These are phyloP conservation scores for Petunia secreta DNA, from an alignment of 257 asterid species.

Conservation along the genomic window DNA sequence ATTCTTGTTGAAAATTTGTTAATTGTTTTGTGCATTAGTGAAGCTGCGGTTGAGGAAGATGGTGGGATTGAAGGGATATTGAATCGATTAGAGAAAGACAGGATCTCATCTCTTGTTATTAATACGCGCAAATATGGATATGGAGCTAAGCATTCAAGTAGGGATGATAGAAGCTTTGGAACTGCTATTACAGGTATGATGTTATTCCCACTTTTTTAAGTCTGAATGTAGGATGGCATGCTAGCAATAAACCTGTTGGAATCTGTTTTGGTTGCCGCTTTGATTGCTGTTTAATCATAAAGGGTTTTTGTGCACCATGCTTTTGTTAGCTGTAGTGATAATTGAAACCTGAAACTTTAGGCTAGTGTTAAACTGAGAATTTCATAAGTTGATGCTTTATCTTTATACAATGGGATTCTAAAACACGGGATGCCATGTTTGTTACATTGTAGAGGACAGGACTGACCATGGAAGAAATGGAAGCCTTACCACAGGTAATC, in stretches of 20 bases:
- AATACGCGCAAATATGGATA: slow-evolving; percentile 41
- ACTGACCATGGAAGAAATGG: slow-evolving; percentile 44
- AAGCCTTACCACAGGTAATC: slow-evolving; percentile 33
- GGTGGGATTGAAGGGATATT: slow-evolving; percentile 75
- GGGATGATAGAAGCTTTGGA: slow-evolving; percentile 36
- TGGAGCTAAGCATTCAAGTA: slow-evolving; percentile 41
- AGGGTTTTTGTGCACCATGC: background rate
- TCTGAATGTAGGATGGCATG: background rate
- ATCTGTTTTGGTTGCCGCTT: background rate
- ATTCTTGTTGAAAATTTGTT: background rate
- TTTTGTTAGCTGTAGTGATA: background rate
- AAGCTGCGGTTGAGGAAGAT: slow-evolving; percentile 50
- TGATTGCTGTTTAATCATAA: background rate
- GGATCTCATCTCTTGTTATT: slow-evolving; percentile 57
- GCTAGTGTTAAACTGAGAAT: background rate
- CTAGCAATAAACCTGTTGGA: background rate
- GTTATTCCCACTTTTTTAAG: background rate
- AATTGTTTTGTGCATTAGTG: slow-evolving; percentile 44
- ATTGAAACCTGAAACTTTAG: background rate
- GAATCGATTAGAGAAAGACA: slow-evolving; percentile 78
- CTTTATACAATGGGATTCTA: slow-evolving; percentile 33
- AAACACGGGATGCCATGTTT: slow-evolving; percentile 37
- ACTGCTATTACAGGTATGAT: slow-evolving; percentile 24
- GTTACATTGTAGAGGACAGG: slow-evolving; percentile 55
- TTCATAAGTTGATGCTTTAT: background rate